Evolutionary conservation across 768 basidiomycete species (phyloP).

Genomic region (Tricholoma matsutake): DNA sequence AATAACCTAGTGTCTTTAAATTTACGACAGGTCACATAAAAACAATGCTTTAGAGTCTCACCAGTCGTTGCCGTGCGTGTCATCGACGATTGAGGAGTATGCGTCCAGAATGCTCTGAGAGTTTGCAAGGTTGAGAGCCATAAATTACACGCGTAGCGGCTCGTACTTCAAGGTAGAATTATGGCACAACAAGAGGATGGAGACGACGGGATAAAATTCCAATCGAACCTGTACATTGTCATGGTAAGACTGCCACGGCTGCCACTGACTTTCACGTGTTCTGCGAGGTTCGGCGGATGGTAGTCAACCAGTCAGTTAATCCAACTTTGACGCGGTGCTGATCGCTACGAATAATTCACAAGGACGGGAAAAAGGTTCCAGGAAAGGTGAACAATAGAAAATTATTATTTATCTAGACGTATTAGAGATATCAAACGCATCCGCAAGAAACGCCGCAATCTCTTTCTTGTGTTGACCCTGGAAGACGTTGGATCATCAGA

Average conservation of each 20-base stretch:
- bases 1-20: slow-evolving; percentile 11
- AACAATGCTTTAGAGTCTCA: slow-evolving; percentile 8
- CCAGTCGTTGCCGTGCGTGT: slow-evolving; percentile 24
- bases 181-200: not conserved
- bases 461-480: slow-evolving; percentile 89
- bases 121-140: slow-evolving; percentile 27
- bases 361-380: not conserved
- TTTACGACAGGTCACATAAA: not conserved
- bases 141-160: slow-evolving; percentile 9
- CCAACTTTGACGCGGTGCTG: too few relatives aligned
- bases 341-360: not conserved
- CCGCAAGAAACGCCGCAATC: slow-evolving; percentile 67
- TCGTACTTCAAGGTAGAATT: not conserved
- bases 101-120: slow-evolving; percentile 24
- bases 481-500: slow-evolving; percentile 16
- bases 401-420: not conserved
- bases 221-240: too few relatives aligned
- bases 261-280: not conserved
- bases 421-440: slow-evolving; percentile 47
- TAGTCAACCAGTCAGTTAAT: too few relatives aligned
- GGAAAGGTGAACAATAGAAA: not conserved
- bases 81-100: slow-evolving; percentile 27
- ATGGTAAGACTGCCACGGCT: too few relatives aligned
- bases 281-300: too few relatives aligned
- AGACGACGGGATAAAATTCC: not conserved